These are phyloP conservation scores for Diaporthe batatas DNA, from an alignment of 2,329 filamentous ascomycete species.

Conservation along the genomic window DNA sequence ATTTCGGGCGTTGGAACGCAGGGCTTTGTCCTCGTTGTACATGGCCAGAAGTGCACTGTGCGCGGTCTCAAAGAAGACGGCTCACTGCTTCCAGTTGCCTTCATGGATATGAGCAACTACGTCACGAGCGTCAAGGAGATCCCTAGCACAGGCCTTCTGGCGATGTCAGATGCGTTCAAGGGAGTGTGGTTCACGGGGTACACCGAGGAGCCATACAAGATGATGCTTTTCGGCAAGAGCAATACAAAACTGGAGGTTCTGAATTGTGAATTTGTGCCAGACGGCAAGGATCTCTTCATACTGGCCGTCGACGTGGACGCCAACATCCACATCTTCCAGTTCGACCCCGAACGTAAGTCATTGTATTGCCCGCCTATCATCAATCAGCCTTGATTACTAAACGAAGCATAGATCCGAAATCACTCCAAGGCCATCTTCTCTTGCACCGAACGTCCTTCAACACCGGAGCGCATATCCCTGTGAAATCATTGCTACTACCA, in stretches of 20 bases:
- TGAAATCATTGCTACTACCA: slow-evolving; percentile 81
- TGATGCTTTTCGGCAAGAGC: slow-evolving; percentile 93
- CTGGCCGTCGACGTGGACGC: slow-evolving; percentile 87
- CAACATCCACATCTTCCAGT: slow-evolving; percentile 90
- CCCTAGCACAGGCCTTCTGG: slow-evolving; percentile 83
- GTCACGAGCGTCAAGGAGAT: slow-evolving; percentile 89
- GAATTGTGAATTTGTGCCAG: slow-evolving; percentile 88
- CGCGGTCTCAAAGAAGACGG: slow-evolving; percentile 96
- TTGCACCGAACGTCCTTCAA: slow-evolving; percentile 91
- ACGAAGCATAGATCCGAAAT: slow-evolving; percentile 81
- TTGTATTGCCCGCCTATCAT: slow-evolving; percentile 15
- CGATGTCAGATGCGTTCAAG: slow-evolving; percentile 92
- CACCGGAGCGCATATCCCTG: slow-evolving; percentile 81
- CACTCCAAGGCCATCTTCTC: slow-evolving; percentile 87
- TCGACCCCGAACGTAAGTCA: slow-evolving; percentile 89
- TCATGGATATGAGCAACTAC: slow-evolving; percentile 97
- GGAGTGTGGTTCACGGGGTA: slow-evolving; percentile 97
- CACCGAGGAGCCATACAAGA: slow-evolving; percentile 95
- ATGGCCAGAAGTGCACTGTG: slow-evolving; percentile 98
- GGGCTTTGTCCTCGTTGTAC: slow-evolving; percentile 88
- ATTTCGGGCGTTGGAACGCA: slow-evolving; percentile 87
- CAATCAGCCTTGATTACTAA: slow-evolving; percentile 46
- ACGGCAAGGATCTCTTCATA: slow-evolving; percentile 85
- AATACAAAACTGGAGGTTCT: slow-evolving; percentile 82
- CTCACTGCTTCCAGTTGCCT: slow-evolving; percentile 91